These are phyloP conservation scores for Pseudopyrenochaeta lycopersici DNA, from an alignment of 2,329 filamentous ascomycete genomes.

Conservation along the genomic window DNA sequence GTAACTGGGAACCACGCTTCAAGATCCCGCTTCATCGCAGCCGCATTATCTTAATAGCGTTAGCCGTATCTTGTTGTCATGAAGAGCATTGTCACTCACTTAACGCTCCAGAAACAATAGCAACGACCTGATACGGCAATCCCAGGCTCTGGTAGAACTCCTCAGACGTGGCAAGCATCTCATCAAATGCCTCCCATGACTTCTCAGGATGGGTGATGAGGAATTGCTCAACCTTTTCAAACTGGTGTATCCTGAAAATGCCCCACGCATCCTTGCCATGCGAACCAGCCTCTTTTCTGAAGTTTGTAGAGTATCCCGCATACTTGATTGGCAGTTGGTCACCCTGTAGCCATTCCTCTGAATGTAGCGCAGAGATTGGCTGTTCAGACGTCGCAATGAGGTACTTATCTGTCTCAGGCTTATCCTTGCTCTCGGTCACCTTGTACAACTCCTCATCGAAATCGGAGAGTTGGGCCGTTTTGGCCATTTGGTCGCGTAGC, in stretches of 20 bases:
- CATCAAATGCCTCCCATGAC: slow-evolving; percentile 91
- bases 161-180: slow-evolving; percentile 90
- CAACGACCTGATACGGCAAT: slow-evolving; percentile 89
- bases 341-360: slow-evolving; percentile 87
- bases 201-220: slow-evolving; percentile 74
- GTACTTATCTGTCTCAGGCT: slow-evolving; percentile 80
- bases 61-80: background rate
- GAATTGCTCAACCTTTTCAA: slow-evolving; percentile 70
- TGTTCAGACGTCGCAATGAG: slow-evolving; percentile 87
- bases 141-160: slow-evolving; percentile 93
- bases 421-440: slow-evolving; percentile 83
- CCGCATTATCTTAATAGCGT: slow-evolving; percentile 41
- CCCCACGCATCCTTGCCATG: slow-evolving; percentile 96
- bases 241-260: slow-evolving; percentile 97
- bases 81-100: slow-evolving; percentile 52
- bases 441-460: slow-evolving; percentile 99
- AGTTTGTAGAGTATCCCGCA: slow-evolving; percentile 91
- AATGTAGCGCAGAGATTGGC: slow-evolving; percentile 90
- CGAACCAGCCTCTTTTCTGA: slow-evolving; percentile 92
- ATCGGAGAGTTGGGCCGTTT: slow-evolving; percentile 95
- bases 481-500: slow-evolving; percentile 94
- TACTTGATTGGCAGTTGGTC: slow-evolving; percentile 87
- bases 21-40: slow-evolving; percentile 89
- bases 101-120: slow-evolving; percentile 94
- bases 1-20: slow-evolving; percentile 76